Percentiles rank a stretch among this genome's conserved stretches.
These are phyloP conservation scores for Tricholoma sp. DNA, from an alignment of 768 basidiomycete genomes.

Conservation along the genomic window DNA sequence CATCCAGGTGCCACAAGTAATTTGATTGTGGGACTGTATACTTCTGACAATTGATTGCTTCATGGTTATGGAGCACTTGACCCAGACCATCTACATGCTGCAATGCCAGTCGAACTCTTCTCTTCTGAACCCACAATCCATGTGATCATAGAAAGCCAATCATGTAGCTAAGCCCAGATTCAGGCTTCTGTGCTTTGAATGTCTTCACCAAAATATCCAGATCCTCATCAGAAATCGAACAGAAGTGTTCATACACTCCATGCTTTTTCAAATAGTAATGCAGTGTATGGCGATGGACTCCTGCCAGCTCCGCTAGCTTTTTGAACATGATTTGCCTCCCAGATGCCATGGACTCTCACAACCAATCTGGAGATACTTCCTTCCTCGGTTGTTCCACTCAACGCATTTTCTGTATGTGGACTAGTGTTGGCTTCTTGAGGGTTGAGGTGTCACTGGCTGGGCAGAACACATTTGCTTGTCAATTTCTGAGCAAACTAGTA, in stretches of 20 bases:
- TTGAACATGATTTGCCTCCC: too few relatives aligned
- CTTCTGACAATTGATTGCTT: constrained; percentile 12
- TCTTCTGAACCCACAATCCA: constrained; percentile 21
- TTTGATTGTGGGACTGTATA: constrained; percentile 20
- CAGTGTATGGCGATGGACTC: too few relatives aligned
- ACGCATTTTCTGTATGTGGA: neutral
- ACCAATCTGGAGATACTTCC: too few relatives aligned
- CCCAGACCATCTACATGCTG: constrained; percentile 23
- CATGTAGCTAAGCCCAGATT: constrained; percentile 24
- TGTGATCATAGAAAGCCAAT: constrained; percentile 20
- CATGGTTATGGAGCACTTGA: constrained; percentile 11
- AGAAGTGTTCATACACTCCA: neutral
- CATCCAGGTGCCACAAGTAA: constrained; percentile 28
- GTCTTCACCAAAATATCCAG: neutral
- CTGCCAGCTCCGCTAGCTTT: too few relatives aligned
- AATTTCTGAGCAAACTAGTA: too few relatives aligned
- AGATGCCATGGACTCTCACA: neutral
- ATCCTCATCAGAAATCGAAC: neutral
- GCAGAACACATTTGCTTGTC: too few relatives aligned
- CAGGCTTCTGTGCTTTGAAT: constrained; percentile 17
- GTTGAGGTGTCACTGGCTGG: too few relatives aligned
- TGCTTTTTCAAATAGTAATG: too few relatives aligned
- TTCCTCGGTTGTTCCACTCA: neutral
- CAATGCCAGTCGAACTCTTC: constrained; percentile 16
- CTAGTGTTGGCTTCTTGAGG: too few relatives aligned